These are phyloP conservation scores for Myriosclerotinia duriaeana DNA, from an alignment of 2,329 filamentous ascomycete genomes.

Conservation along the genomic window DNA sequence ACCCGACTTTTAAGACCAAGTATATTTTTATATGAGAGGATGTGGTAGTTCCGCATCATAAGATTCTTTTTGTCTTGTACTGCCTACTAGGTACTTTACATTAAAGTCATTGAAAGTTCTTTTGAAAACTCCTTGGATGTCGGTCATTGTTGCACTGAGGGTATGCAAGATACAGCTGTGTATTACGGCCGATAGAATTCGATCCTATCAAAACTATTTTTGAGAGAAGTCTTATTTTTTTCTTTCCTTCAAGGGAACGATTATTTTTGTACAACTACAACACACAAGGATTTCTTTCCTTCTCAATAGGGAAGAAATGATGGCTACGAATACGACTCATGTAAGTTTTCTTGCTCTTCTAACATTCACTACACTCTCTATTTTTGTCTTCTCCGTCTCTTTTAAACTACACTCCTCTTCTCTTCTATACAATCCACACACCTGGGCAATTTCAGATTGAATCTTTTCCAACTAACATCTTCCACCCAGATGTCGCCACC, in stretches of 20 bases:
- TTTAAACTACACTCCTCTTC: background rate
- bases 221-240: background rate
- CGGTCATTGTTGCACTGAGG: too few relatives aligned
- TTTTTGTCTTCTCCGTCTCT: background rate
- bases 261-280: background rate
- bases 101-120: background rate
- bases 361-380: background rate
- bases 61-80: background rate
- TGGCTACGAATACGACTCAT: background rate
- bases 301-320: background rate
- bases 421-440: background rate
- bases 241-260: background rate
- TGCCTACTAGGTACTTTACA: background rate
- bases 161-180: background rate
- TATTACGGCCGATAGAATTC: background rate
- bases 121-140: too few relatives aligned
- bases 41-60: background rate
- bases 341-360: background rate
- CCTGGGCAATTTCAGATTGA: background rate
- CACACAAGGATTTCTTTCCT: background rate
- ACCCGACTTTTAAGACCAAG: background rate
- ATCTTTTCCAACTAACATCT: background rate
- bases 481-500: conserved; percentile 25
- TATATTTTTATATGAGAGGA: background rate
- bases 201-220: background rate